A percentile compares a stretch with the other conserved stretches of the same genome.
These are phyloP conservation scores for Rubia tinctorum DNA, from an alignment of 305 asterid species.

Conservation along the genomic window DNA sequence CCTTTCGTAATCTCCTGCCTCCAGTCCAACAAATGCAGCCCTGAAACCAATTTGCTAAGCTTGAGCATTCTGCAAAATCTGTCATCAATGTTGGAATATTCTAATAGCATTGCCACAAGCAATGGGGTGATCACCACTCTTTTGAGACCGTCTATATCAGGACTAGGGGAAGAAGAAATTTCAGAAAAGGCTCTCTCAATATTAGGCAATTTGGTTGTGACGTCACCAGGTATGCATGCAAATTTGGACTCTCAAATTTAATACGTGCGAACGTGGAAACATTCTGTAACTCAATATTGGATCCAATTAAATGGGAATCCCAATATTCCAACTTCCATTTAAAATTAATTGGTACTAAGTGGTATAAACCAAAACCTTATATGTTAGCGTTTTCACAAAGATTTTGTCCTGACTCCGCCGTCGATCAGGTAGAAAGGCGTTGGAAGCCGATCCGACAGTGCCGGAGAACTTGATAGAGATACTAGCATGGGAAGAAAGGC, in stretches of 20 bases:
- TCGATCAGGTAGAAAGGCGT: conserved; percentile 37
- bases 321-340: too few relatives aligned
- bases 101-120: conserved; percentile 27
- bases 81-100: conserved; percentile 55
- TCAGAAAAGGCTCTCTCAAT: conserved; percentile 75
- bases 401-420: background rate
- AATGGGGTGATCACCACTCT: conserved; percentile 35
- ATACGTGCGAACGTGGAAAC: too few relatives aligned
- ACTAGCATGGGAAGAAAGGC: conserved; percentile 66
- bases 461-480: conserved; percentile 68
- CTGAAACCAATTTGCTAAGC: conserved; percentile 43
- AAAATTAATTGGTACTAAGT: too few relatives aligned
- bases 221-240: conserved; percentile 49
- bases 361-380: too few relatives aligned
- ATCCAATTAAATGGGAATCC: too few relatives aligned
- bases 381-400: too few relatives aligned
- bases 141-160: conserved; percentile 32
- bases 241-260: too few relatives aligned
- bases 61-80: conserved; percentile 51
- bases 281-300: too few relatives aligned
- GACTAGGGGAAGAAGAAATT: conserved; percentile 22
- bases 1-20: conserved; percentile 47
- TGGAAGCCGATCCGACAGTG: conserved; percentile 47
- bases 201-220: conserved; percentile 64
- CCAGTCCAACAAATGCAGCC: conserved; percentile 32